A percentile compares a stretch with the other conserved stretches of the same genome.
phyloP scores from a whole-genome alignment of 176 grass and related monocot genomes.

The Pontederia paniculata region DNA sequence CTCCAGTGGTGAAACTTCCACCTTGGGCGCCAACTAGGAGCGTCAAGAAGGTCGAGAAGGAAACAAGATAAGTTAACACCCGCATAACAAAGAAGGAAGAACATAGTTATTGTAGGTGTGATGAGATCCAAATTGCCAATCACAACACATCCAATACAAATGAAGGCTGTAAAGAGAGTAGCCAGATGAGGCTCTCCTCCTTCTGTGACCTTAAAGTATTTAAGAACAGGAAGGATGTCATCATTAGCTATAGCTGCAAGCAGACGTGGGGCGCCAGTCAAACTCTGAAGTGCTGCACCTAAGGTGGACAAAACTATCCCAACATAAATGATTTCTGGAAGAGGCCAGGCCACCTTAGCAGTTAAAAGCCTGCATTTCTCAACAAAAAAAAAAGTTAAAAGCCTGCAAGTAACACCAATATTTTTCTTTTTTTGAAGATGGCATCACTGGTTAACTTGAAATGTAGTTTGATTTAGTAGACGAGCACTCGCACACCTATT shows the following conservation, averaged over 20 bases:
- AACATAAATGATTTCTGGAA: slow-evolving; percentile 82
- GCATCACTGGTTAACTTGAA: too few species aligned
- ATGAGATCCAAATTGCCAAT: slow-evolving; percentile 95
- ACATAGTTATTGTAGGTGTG: slow-evolving; percentile 97
- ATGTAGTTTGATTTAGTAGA: too few species aligned
- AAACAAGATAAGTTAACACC: slow-evolving; percentile 97
- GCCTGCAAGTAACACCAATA: background rate
- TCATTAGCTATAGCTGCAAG: slow-evolving; percentile 96
- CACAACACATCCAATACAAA: slow-evolving; percentile 79
- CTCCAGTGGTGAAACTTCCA: slow-evolving; percentile 99
- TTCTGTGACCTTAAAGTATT: slow-evolving; percentile 91
- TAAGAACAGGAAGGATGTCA: slow-evolving; percentile 91
- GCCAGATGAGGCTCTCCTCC: slow-evolving; percentile 67
- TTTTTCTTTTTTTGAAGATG: too few species aligned
- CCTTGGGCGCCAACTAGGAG: slow-evolving; percentile 96
- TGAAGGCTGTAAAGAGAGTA: slow-evolving; percentile 86
- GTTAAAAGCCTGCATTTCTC: slow-evolving; percentile 68
- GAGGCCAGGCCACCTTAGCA: slow-evolving; percentile 88
- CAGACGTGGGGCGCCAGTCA: slow-evolving; percentile 89
- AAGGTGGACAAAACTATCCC: slow-evolving; percentile 93
- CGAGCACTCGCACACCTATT: too few species aligned
- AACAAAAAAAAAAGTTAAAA: background rate
- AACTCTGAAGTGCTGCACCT: slow-evolving; percentile 86
- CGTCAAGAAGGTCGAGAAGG: slow-evolving; percentile 92
- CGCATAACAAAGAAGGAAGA: slow-evolving; percentile 92